A percentile compares a stretch with the other conserved stretches of the same genome.
These are phyloP conservation scores for Gossypium trilobum DNA, from an alignment of 441 rosid genomes.

Conservation along the genomic window DNA sequence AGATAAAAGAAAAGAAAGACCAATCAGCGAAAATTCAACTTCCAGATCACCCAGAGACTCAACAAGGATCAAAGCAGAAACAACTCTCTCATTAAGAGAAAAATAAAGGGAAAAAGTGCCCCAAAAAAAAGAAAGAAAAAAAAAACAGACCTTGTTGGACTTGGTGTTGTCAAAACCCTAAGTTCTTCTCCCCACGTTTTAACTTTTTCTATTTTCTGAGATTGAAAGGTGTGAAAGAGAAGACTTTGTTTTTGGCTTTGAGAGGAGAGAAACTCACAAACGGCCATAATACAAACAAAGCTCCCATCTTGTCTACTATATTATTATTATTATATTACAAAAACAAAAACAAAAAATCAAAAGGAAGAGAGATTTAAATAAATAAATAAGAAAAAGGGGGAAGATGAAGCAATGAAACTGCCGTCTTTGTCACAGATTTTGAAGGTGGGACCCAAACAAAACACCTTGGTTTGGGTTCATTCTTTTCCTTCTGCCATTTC, in stretches of 20 bases:
- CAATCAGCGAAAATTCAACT: slow-evolving; percentile 33
- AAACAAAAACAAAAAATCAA: neutral
- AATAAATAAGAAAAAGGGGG: slow-evolving; percentile 1
- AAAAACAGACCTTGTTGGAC: slow-evolving; percentile 31
- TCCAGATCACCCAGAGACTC: slow-evolving; percentile 13
- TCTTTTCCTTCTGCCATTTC: neutral
- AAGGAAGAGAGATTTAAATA: neutral
- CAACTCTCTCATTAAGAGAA: slow-evolving; percentile 4
- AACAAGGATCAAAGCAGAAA: slow-evolving; percentile 9
- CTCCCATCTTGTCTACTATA: slow-evolving; percentile 8
- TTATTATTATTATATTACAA: neutral
- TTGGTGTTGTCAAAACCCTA: slow-evolving; percentile 48
- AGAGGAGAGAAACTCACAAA: slow-evolving; percentile 31
- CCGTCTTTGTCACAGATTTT: slow-evolving; percentile 58
- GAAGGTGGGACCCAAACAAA: slow-evolving; percentile 49
- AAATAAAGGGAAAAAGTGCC: slow-evolving; percentile 11
- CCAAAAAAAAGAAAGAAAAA: slow-evolving; percentile 10
- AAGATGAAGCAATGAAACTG: slow-evolving; percentile 42
- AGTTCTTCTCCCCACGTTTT: slow-evolving; percentile 37
- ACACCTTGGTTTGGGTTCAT: slow-evolving; percentile 42
- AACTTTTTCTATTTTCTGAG: slow-evolving; percentile 21
- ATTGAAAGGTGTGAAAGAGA: slow-evolving; percentile 61
- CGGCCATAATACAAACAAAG: slow-evolving; percentile 34
- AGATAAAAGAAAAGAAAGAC: slow-evolving; percentile 16
- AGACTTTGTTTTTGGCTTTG: slow-evolving; percentile 37